Conservation (phyloP, 1,284 basidiomycete species). For the Microbotryum silenes-acaulis region DNA sequence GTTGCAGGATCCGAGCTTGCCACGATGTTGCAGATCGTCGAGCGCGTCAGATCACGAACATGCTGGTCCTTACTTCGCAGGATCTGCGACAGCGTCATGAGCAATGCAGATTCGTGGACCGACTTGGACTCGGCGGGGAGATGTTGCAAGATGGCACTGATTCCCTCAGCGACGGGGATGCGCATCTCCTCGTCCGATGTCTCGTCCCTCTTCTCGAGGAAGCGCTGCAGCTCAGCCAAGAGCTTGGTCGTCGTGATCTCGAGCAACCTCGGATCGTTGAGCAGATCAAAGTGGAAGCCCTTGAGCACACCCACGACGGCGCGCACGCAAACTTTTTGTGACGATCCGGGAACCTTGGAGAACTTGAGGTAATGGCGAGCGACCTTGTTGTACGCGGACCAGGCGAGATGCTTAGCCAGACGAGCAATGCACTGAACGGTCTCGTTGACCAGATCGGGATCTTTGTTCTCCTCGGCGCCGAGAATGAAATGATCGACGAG, state of each 20-base stretch:
- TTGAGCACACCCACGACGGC: conserved; percentile 78
- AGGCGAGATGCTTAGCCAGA: conserved; percentile 63
- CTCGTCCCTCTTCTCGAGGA: conserved; percentile 75
- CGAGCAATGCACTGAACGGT: conserved; percentile 70
- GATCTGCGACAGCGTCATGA: conserved; percentile 79
- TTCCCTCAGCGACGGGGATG: conserved; percentile 81
- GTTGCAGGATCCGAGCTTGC: conserved; percentile 65
- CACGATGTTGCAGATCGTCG: conserved; percentile 75
- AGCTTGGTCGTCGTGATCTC: conserved; percentile 41
- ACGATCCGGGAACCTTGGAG: conserved; percentile 60
- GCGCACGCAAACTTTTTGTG: conserved; percentile 77
- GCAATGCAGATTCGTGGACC: conserved; percentile 65
- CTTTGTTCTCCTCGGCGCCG: conserved; percentile 57
- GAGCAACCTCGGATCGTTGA: conserved; percentile 17
- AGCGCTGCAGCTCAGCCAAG: conserved; percentile 65
- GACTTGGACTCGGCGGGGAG: conserved; percentile 64
- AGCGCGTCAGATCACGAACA: conserved; percentile 78
- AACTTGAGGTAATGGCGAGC: conserved; percentile 75
- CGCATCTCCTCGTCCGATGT: conserved; percentile 63
- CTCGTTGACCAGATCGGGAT: conserved; percentile 88
- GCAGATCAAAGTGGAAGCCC: conserved; percentile 72
- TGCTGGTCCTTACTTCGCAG: conserved; percentile 89
- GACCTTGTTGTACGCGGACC: conserved; percentile 76
- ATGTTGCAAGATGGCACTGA: conserved; percentile 73
- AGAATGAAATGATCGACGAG: conserved; percentile 75